These are phyloP conservation scores for Bolboschoenus planiculmis DNA, from an alignment of 176 grass and related monocot genomes.

Conservation along the genomic window DNA sequence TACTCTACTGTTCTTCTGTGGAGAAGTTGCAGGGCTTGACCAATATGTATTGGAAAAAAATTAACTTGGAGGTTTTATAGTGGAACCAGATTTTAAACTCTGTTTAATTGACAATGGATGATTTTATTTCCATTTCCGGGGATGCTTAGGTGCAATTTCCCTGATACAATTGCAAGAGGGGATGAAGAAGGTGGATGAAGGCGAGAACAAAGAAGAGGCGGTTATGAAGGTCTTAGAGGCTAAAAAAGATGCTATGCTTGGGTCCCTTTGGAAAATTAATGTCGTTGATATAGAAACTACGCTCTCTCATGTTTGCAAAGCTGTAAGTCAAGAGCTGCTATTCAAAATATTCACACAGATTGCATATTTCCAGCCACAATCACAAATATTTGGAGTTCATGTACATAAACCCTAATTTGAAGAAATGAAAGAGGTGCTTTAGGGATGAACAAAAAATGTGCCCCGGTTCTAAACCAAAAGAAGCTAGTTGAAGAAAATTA, in stretches of 20 bases:
- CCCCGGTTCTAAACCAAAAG: neutral
- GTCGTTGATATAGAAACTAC: conserved; percentile 87
- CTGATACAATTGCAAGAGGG: conserved; percentile 87
- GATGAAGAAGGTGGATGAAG: conserved; percentile 60
- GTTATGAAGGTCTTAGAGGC: conserved; percentile 55
- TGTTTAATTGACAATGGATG: neutral
- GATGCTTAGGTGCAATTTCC: conserved; percentile 55
- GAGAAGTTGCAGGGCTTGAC: neutral
- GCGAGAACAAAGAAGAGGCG: conserved; percentile 53
- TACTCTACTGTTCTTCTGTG: neutral
- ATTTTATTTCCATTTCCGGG: neutral
- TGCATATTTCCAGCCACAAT: neutral
- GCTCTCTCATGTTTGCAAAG: conserved; percentile 72
- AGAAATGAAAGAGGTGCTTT: neutral
- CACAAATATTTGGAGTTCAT: neutral
- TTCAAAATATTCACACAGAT: neutral
- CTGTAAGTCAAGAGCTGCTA: conserved; percentile 41
- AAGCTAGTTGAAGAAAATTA: neutral
- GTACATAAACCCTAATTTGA: neutral
- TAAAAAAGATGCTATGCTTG: conserved; percentile 87
- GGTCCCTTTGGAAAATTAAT: conserved; percentile 95
- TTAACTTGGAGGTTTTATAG: neutral
- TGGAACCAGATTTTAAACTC: neutral
- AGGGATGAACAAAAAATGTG: neutral
- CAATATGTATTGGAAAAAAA: neutral